phyloP scores from a whole-genome alignment of 805 yeast species.

The Pichia kluyveri region DNA sequence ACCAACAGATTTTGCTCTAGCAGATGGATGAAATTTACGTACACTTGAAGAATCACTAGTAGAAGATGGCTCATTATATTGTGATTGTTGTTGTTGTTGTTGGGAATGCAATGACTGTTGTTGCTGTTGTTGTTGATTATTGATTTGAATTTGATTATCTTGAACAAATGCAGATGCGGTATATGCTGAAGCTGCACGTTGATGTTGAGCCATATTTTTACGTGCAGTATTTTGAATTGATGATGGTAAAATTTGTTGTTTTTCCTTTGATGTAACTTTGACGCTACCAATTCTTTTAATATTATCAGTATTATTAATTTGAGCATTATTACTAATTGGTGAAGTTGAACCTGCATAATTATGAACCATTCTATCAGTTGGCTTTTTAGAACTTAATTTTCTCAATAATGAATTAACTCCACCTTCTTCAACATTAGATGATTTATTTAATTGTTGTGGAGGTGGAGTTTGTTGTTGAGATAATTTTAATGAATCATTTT shows the following conservation, averaged over 20 bases:
- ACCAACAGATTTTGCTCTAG: slow-evolving; percentile 83
- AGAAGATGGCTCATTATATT: too few relatives aligned
- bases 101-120: slow-evolving; percentile 2
- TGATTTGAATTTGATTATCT: slow-evolving; percentile 8
- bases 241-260: slow-evolving; percentile 25
- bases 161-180: slow-evolving; percentile 22
- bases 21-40: slow-evolving; percentile 57
- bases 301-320: slow-evolving; percentile 14
- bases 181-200: slow-evolving; percentile 31
- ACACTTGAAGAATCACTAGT: background rate
- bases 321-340: background rate
- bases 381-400: slow-evolving; percentile 19
- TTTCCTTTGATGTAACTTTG: slow-evolving; percentile 52
- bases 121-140: background rate
- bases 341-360: background rate
- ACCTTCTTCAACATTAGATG: slow-evolving; percentile 8
- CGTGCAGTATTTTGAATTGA: slow-evolving; percentile 17
- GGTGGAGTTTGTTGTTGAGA: slow-evolving; percentile 12
- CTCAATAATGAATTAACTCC: slow-evolving; percentile 25
- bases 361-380: background rate
- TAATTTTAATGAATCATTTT: background rate
- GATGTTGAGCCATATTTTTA: slow-evolving; percentile 24
- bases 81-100: slow-evolving; percentile 7
- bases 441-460: slow-evolving; percentile 14
- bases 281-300: slow-evolving; percentile 55